Percentiles rank a stretch among this genome's conserved stretches.
These are phyloP conservation scores for Rhizoclosmatium globosum DNA, from an alignment of 192 early-diverging fungal species.

Conservation along the genomic window DNA sequence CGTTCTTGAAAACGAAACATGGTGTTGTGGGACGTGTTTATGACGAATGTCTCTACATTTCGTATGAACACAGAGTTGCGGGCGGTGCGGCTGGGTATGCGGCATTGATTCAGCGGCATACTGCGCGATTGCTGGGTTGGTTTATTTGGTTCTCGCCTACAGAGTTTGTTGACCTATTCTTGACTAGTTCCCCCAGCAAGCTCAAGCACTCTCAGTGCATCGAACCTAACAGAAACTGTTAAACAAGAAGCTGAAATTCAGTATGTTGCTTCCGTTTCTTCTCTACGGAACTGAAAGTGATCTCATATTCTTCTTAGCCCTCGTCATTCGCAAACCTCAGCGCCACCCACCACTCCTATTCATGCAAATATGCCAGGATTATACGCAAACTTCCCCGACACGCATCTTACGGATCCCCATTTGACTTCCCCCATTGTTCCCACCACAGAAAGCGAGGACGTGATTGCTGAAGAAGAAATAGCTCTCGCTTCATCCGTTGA, in stretches of 20 bases:
- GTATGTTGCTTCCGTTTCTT: no score
- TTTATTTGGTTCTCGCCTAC: neutral
- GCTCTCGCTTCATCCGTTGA: neutral
- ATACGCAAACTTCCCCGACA: slow-evolving; percentile 27
- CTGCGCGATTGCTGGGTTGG: slow-evolving; percentile 16
- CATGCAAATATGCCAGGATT: neutral
- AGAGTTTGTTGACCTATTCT: slow-evolving; percentile 1
- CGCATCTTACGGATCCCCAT: slow-evolving; percentile 29
- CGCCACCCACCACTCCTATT: neutral
- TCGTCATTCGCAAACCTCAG: neutral
- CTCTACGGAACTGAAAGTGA: neutral
- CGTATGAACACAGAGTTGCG: slow-evolving; percentile 38
- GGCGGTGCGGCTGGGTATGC: slow-evolving; percentile 13
- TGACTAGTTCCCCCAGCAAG: neutral
- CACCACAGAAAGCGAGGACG: neutral
- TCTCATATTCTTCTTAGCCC: neutral
- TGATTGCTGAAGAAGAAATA: neutral
- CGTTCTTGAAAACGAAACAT: slow-evolving; percentile 39
- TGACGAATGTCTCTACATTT: slow-evolving; percentile 62
- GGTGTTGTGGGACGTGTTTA: slow-evolving; percentile 46
- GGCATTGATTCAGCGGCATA: slow-evolving; percentile 13
- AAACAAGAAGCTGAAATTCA: neutral
- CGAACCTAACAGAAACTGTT: neutral
- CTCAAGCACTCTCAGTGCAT: neutral
- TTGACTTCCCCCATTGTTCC: neutral